Evolutionary conservation across 2,329 filamentous ascomycete genomes (phyloP), one percentile per base, ranked within the genome.

Genomic region (Tolypocladium guangdongense): DNA sequence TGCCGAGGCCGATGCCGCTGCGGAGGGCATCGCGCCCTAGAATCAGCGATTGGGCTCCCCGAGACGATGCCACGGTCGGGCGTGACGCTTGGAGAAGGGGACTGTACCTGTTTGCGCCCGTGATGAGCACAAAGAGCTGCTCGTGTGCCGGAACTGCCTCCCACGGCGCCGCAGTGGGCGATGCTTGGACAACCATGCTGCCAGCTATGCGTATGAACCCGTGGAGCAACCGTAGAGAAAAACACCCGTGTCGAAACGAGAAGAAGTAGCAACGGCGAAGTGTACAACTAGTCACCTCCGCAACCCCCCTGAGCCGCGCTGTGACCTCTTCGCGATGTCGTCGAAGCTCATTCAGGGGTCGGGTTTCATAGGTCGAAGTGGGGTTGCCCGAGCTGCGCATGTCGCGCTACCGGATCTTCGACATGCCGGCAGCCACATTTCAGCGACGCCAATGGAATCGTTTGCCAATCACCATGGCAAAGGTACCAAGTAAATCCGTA

Each of bases 1-100:
- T 90, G 53, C 86, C 85, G 62, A 92, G 87, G 46, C 92, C 92
- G 46, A 96, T 83, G 56, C 92, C 92, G 66, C 92, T 96, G 68
- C 6, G 47, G 46, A 7, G 43, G 43, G 43, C 22, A 18, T 43
- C 14, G 38, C 22, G 39, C 12, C 22, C 39, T 10, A 18, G 14
- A 7, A 27, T 46, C 7, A 46, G 43, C 43, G 2, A 20, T 45
- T 30, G 24, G 5, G 0, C 11, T 24, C 7, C 16, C 14, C 7
- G 3, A 7, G 16, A 32, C 4, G 16, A 32, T n/a, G 10, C 24
- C 30, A 8, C 30, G 7, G 30, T 8, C 5, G 7, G 30, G 4
- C 30, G 7, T 5, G 30, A 5, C 4, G 7, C 4, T 7, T 30
- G 30, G 27, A 36, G 30, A 39, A 14, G 35, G 16, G 38, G 56